Conservation (phyloP, 441 rosid species). For the Euphorbia celastroides region DNA sequence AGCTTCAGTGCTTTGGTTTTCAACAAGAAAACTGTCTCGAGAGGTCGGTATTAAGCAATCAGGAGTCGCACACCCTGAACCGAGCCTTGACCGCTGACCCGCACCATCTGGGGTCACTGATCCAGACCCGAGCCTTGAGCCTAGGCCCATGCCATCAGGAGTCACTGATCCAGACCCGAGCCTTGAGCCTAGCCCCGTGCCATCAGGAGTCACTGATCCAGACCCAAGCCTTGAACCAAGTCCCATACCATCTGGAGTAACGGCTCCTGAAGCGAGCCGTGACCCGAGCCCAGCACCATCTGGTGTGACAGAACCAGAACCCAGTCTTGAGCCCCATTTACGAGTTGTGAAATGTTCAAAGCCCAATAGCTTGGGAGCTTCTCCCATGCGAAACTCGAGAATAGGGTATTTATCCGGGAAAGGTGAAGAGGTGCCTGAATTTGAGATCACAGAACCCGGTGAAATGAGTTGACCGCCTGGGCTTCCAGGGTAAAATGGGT, state of each 20-base stretch:
- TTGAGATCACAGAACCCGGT: slow-evolving; percentile 81
- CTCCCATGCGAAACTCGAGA: slow-evolving; percentile 48
- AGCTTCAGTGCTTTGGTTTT: slow-evolving; percentile 41
- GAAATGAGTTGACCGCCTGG: slow-evolving; percentile 87
- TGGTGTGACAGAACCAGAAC: slow-evolving; percentile 47
- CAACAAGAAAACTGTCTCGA: slow-evolving; percentile 27
- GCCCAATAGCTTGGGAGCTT: slow-evolving; percentile 60
- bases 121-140: no score
- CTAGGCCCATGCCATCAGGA: no score
- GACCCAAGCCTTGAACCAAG: slow-evolving; percentile 30
- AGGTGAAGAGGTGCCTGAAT: slow-evolving; percentile 88
- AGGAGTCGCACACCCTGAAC: no score
- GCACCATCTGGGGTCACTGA: no score
- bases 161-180: no score
- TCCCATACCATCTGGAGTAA: slow-evolving; percentile 45
- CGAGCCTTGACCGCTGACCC: no score
- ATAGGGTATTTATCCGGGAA: slow-evolving; percentile 59
- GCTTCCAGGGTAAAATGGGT: slow-evolving; percentile 91
- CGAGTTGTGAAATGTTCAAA: slow-evolving; percentile 45
- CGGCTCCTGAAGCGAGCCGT: slow-evolving; percentile 36
- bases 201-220: no score
- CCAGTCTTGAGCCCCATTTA: slow-evolving; percentile 40
- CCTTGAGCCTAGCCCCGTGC: no score
- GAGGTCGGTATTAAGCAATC: slow-evolving; percentile 41
- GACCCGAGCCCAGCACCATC: slow-evolving; percentile 44